A percentile compares a stretch with the other conserved stretches of the same genome.
Evolutionary conservation across 2,329 filamentous ascomycete species (phyloP).

Genomic region (Rhytidhysteron rufulum): DNA sequence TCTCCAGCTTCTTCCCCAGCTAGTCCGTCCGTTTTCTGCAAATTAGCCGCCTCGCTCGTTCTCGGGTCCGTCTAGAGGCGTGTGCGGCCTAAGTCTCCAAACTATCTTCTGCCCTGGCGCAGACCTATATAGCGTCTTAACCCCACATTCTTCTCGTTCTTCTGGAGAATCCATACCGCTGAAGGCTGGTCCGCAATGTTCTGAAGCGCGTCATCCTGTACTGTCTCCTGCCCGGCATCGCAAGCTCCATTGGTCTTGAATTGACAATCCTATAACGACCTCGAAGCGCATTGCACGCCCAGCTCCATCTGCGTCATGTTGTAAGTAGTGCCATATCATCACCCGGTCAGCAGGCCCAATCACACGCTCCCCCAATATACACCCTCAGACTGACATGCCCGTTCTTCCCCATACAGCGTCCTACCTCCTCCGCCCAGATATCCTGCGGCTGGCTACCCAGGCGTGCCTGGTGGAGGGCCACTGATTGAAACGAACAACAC

Average conservation of each 20-base stretch:
- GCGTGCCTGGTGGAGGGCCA: constrained; percentile 65
- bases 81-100: neutral
- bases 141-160: constrained; percentile 2
- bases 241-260: too few species aligned
- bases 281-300: neutral
- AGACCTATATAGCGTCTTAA: constrained; percentile 2
- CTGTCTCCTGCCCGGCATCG: too few species aligned
- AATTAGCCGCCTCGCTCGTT: constrained; percentile 1
- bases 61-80: constrained; percentile 1
- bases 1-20: neutral
- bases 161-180: too few species aligned
- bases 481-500: constrained; percentile 94
- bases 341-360: constrained; percentile 2
- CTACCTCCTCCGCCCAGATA: constrained; percentile 81
- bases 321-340: constrained; percentile 3
- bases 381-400: constrained; percentile 1
- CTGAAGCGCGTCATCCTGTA: neutral
- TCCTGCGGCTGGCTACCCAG: constrained; percentile 70
- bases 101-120: neutral
- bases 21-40: neutral
- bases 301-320: constrained; percentile 3
- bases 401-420: neutral
- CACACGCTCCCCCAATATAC: constrained; percentile 1
- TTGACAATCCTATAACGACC: too few species aligned
- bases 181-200: neutral